Percentiles rank a stretch among this genome's conserved stretches.
phyloP scores from a whole-genome alignment of 768 basidiomycete genomes.

The Macrocybe gigantea region DNA sequence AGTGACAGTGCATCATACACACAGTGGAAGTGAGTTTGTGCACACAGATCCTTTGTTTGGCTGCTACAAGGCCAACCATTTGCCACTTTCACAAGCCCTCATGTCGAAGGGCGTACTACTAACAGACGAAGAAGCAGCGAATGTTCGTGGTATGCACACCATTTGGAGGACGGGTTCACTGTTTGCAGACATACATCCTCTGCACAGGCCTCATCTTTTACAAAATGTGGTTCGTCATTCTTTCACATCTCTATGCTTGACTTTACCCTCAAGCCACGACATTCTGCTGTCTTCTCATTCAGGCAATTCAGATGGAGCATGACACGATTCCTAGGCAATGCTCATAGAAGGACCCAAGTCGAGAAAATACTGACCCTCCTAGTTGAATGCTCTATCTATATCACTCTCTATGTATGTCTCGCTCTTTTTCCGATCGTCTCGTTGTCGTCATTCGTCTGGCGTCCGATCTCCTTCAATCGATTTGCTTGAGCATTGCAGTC shows the following conservation, averaged over 20 bases:
- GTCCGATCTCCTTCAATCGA: conserved; percentile 63
- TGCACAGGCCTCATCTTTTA: conserved; percentile 22
- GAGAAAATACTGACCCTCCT: conserved; percentile 21
- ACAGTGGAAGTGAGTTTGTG: too few species aligned
- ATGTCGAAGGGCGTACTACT: too few species aligned
- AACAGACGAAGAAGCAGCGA: too few species aligned
- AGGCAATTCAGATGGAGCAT: conserved; percentile 20
- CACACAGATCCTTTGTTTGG: too few species aligned
- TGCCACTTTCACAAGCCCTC: too few species aligned
- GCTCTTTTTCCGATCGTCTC: neutral
- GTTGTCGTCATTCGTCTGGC: conserved; percentile 21
- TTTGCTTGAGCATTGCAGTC: conserved; percentile 61
- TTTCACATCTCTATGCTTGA: too few species aligned
- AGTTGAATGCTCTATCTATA: conserved; percentile 21
- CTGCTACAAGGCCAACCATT: too few species aligned
- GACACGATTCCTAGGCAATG: conserved; percentile 16
- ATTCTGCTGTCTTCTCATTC: neutral
- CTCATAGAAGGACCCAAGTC: conserved; percentile 17
- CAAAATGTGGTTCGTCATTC: conserved; percentile 15
- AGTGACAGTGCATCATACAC: too few species aligned
- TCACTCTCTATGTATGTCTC: conserved; percentile 19
- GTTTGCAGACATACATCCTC: conserved; percentile 7
- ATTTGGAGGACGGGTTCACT: too few species aligned
- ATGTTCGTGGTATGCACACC: too few species aligned
- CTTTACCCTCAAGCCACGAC: neutral